Conservation (phyloP, 2,329 filamentous ascomycete genomes). For the Cladophialophora yegresii region DNA sequence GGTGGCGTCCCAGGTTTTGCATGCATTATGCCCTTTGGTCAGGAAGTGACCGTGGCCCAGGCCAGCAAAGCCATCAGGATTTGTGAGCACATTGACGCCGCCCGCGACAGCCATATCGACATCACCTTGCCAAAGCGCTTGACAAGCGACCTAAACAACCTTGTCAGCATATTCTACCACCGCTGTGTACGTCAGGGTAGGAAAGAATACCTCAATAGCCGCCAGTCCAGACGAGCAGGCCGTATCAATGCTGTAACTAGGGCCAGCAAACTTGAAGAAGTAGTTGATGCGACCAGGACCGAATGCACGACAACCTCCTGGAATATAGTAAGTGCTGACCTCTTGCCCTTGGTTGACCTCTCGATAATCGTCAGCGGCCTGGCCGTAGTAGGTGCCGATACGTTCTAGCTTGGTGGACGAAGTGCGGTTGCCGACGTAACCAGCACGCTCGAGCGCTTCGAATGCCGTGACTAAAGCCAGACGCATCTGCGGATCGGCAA, state of each 20-base stretch:
- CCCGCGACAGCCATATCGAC: conserved; percentile 73
- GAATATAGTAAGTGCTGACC: conserved; percentile 38
- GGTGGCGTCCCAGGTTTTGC: conserved; percentile 52
- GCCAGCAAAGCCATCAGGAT: conserved; percentile 39
- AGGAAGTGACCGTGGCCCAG: conserved; percentile 46
- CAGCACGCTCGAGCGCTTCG: conserved; percentile 73
- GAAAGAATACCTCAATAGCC: conserved; percentile 50
- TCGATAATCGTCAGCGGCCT: conserved; percentile 37
- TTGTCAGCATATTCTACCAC: background rate
- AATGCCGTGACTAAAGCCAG: conserved; percentile 69
- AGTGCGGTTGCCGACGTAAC: conserved; percentile 67
- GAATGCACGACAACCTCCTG: conserved; percentile 31
- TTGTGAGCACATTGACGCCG: conserved; percentile 70
- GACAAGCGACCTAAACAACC: conserved; percentile 59
- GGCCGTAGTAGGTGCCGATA: conserved; percentile 66
- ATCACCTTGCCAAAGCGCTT: conserved; percentile 66
- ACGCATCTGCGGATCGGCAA: conserved; percentile 52
- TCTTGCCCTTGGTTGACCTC: conserved; percentile 37
- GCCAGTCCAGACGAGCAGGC: conserved; percentile 68
- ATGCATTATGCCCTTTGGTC: conserved; percentile 47
- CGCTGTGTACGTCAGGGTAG: background rate
- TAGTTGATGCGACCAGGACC: conserved; percentile 53
- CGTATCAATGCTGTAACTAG: conserved; percentile 67
- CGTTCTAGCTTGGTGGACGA: conserved; percentile 59
- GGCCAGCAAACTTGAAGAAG: conserved; percentile 68